These are phyloP conservation scores for Fraxinus sp. DNA, from an alignment of 305 asterid species.

Conservation along the genomic window DNA sequence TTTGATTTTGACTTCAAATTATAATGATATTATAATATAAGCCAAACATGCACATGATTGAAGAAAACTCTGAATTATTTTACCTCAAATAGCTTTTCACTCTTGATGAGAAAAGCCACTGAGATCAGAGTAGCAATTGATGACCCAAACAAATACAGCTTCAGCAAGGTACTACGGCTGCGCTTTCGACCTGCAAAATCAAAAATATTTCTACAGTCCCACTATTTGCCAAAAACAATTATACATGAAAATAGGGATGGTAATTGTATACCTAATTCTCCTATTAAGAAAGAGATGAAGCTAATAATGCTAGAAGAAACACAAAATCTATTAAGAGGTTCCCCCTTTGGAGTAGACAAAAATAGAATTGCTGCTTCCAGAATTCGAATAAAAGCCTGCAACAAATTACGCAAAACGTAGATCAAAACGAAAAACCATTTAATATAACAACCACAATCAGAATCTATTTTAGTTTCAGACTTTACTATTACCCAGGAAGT, in stretches of 20 bases:
- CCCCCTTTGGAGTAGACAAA: slow-evolving; percentile 37
- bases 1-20: background rate
- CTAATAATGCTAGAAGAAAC: slow-evolving; percentile 38
- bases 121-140: slow-evolving; percentile 49
- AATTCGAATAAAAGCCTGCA: slow-evolving; percentile 56
- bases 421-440: background rate
- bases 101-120: slow-evolving; percentile 37
- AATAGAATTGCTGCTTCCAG: slow-evolving; percentile 32
- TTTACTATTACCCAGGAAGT: background rate
- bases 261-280: slow-evolving; percentile 56
- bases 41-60: background rate
- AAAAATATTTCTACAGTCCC: background rate
- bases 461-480: background rate
- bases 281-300: slow-evolving; percentile 53
- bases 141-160: slow-evolving; percentile 60
- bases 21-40: background rate
- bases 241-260: slow-evolving; percentile 7
- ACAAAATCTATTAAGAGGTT: slow-evolving; percentile 36
- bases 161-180: slow-evolving; percentile 51
- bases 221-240: background rate
- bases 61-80: slow-evolving; percentile 3
- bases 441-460: background rate
- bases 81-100: slow-evolving; percentile 46
- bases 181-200: slow-evolving; percentile 61
- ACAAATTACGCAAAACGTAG: background rate